Base-by-base conservation (phyloP, 768 basidiomycete species). In the Lactarius vividus region DNA sequence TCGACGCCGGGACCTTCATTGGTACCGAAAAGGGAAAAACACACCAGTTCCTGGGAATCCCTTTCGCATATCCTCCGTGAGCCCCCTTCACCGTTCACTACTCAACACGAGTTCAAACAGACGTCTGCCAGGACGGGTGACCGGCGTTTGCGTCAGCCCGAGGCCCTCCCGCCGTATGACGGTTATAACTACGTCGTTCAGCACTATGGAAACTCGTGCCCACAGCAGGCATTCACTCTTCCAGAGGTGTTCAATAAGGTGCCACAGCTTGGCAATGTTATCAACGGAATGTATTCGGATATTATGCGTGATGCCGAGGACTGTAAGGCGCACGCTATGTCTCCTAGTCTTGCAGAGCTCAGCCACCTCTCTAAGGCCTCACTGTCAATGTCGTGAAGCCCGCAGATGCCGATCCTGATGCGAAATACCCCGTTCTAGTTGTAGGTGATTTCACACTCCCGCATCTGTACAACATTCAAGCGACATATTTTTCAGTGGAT, bases 51-150 rank as follows among this genome's bases (percentile, higher is more conserved):
- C 67, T 80, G 0, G 81, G 81, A 5, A 78, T 82, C 20, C 81
- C 78, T 0, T 82, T 77, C 46, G 78, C 80, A 11, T 65, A 74
- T 28, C 74, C 79, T 55, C 78, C 77, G 78, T 82, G 71, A 29
- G 77, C 60, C 46, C 52, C 33, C 33, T 52, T 18, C 39, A 64
- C 23, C 23, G 11, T 55, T 31, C 29, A 35, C 29, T 0, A 0
- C 26, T 35, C 4, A 4, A 4, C 23, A 4, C 8, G 5, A 1
- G 23, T 28, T 26, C 37, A 23, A 8, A 16, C 39, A 18, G 16
- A n/a, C 15, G n/a, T 29, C 26, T 52, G 11, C 23, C 42, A 80
- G 79, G 20, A 71, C 73, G 1, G 74, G 74, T 28, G 69, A 78
- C 18, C 71, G 74, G 2, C 80, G 81, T 3, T 80, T 82, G 62